Evolutionary conservation across 768 basidiomycete genomes (phyloP).

Genomic region (Leccinum rimulosum): DNA sequence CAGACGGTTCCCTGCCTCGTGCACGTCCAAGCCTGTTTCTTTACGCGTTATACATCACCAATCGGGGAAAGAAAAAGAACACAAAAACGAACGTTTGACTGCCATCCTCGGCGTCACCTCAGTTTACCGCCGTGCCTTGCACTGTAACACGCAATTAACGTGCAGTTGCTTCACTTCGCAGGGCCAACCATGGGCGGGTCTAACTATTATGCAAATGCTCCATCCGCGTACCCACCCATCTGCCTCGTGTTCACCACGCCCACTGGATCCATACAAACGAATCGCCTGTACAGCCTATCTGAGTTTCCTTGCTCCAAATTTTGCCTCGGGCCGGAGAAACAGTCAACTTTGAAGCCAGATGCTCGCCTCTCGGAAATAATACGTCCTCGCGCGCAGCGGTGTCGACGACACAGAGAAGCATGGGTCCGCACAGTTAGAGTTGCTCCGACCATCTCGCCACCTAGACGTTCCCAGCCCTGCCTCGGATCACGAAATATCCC

Average conservation of each 20-base stretch:
- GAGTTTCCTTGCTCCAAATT: constrained; percentile 15
- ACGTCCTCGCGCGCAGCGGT: background rate
- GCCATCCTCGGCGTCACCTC: background rate
- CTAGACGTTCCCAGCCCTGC: background rate
- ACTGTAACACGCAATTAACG: background rate
- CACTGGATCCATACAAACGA: constrained; percentile 1
- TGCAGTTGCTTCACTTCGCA: background rate
- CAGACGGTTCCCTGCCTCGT: background rate
- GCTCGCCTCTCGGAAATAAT: background rate
- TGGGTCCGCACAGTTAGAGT: background rate
- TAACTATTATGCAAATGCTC: background rate
- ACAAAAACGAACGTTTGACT: background rate
- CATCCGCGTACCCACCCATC: background rate
- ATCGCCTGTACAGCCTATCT: constrained; percentile 7
- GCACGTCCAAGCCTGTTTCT: background rate
- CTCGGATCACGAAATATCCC: background rate
- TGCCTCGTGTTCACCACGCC: constrained; percentile 25
- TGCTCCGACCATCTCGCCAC: background rate
- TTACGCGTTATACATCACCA: background rate
- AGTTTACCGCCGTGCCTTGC: background rate
- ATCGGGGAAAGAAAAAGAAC: background rate
- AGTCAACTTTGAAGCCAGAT: constrained; percentile 1
- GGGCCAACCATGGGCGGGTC: background rate
- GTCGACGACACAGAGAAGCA: background rate
- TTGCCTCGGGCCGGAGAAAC: constrained; percentile 1